Base-by-base conservation (phyloP, 2,329 filamentous ascomycete genomes). In the Colletotrichum australisinense region DNA sequence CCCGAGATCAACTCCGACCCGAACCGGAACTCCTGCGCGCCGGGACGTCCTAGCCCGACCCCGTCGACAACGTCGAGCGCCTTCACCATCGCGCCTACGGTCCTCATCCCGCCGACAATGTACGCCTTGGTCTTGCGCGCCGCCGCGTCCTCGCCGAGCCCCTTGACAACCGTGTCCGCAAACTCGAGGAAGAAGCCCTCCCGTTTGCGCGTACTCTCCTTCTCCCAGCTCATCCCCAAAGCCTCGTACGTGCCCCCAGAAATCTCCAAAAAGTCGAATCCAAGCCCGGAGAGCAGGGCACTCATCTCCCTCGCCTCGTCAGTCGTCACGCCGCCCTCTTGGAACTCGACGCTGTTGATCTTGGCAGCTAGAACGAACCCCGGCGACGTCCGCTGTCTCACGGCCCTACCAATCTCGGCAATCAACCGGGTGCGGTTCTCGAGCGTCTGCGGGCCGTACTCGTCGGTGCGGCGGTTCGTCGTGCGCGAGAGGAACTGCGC, bases 111-210 rank as follows among this genome's bases (percentile, higher is more conserved):
- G 30, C 90, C 90, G 0, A 89, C 91, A 56, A 92, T 82, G 74
- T 90, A 92, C 1, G 84, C 85, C 77, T 87, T 90, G 1, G 89
- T 92, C 64, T 32, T 49, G 35, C 69, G 69, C 16, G 26, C 28
- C n/a, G 32, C 55, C n/a, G 53, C 32, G 2, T 14, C 78, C 19
- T 49, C 19, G 3, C 57, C 68, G 7, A 85, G 75, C 7, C 77
- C 76, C 0, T 81, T 81, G 30, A 86, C 81, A 78, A 92, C 86
- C 72, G 80, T 78, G 69, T 91, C 86, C 0, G 90, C 90, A 72
- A 90, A 91, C 5, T 91, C 88, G 53, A 91, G 78, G 84, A 91
- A 92, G 83, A 90, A 91, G 2, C 87, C 85, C 76, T 91, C 89
- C 3, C 88, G 83, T 80, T 88, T 86, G 78, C 83, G 85, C 9